These are phyloP conservation scores for Coniochaeta sp. DNA, from an alignment of 2,329 filamentous ascomycete species.

Conservation along the genomic window DNA sequence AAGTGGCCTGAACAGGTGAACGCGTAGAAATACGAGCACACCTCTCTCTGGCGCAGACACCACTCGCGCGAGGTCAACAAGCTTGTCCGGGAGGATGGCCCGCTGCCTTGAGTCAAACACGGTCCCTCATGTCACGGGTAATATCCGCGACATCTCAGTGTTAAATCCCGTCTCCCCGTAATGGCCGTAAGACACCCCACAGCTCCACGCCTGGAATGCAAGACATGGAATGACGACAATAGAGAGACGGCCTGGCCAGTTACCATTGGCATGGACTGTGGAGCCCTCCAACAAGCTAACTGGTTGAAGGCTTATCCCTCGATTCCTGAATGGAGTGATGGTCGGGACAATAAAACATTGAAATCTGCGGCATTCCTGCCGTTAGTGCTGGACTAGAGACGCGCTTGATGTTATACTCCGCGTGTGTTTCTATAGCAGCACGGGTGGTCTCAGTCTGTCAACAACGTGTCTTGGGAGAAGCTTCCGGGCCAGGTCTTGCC, in stretches of 20 bases:
- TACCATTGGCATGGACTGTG: not conserved
- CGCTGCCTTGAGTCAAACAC: not conserved
- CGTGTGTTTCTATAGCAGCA: not conserved
- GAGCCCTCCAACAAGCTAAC: too few species aligned
- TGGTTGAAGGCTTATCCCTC: too few species aligned
- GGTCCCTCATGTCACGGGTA: not conserved
- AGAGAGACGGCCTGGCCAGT: not conserved
- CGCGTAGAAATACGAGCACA: too few species aligned
- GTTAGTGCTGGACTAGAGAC: not conserved
- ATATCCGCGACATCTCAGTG: constrained; percentile 1
- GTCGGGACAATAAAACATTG: not conserved
- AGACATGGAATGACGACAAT: not conserved
- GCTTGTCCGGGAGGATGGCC: too few species aligned
- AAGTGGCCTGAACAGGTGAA: too few species aligned
- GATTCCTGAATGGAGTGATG: not conserved
- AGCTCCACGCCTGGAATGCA: not conserved
- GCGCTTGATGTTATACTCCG: not conserved
- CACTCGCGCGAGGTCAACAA: too few species aligned
- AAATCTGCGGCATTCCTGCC: not conserved
- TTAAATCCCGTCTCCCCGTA: not conserved
- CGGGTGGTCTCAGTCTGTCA: too few species aligned
- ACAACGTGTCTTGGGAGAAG: not conserved
- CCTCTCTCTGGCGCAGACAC: too few species aligned
- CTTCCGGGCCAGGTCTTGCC: not conserved
- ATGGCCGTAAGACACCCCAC: not conserved